Percentiles rank a stretch among this genome's conserved stretches.
Conservation (phyloP, 352 stramenopile species). For the Lagenidium sp. region DNA sequence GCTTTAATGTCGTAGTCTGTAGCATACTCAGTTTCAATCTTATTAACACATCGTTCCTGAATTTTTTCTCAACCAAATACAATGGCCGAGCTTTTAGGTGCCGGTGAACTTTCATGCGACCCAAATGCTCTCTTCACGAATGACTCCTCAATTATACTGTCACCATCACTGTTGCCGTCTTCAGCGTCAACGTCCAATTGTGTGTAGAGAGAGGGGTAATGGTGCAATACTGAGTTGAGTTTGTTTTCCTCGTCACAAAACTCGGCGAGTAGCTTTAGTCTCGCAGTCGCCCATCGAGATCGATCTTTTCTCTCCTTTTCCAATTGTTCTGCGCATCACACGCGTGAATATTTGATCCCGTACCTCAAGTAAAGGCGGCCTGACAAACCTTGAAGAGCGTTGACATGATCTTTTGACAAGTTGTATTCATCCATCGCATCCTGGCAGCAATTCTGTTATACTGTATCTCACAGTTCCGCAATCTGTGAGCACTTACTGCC, state of each 20-base stretch:
- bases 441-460: slow-evolving; percentile 29
- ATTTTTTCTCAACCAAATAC: background rate
- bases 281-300: slow-evolving; percentile 51
- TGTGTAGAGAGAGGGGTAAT: slow-evolving; percentile 2
- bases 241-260: slow-evolving; percentile 82
- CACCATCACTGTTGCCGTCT: background rate
- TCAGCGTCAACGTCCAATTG: background rate
- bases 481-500: slow-evolving; percentile 32
- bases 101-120: too few species aligned
- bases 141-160: too few species aligned
- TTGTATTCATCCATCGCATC: slow-evolving; percentile 46
- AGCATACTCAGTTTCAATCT: too few species aligned
- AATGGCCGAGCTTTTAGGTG: background rate
- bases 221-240: slow-evolving; percentile 20
- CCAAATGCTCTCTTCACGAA: background rate
- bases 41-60: too few species aligned
- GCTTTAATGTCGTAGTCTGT: too few species aligned
- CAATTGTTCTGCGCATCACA: slow-evolving; percentile 46
- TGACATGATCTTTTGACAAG: slow-evolving; percentile 38
- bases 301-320: slow-evolving; percentile 52
- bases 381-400: slow-evolving; percentile 36
- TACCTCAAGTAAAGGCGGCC: too few species aligned
- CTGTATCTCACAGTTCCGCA: slow-evolving; percentile 32
- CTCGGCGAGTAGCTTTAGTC: slow-evolving; percentile 62
- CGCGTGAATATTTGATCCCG: too few species aligned